A percentile compares a stretch with the other conserved stretches of the same genome.
Evolutionary conservation across 2,329 filamentous ascomycete genomes (phyloP).

Genomic region (Neonectria neomacrospora): DNA sequence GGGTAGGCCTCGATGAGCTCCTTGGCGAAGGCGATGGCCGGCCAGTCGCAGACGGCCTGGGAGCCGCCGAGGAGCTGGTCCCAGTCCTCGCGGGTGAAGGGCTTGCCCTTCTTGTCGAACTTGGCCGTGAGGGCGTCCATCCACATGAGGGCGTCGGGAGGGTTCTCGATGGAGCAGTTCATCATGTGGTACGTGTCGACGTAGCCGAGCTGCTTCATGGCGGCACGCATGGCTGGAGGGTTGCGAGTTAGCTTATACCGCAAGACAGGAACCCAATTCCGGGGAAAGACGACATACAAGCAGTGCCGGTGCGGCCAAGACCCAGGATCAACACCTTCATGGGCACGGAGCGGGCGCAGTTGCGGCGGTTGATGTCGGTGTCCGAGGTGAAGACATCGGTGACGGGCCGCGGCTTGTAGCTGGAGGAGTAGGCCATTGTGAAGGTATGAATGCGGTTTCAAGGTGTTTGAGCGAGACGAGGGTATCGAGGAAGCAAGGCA

Average conservation of each 20-base stretch:
- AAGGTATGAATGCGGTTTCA: constrained; percentile 4
- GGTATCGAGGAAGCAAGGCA: background rate
- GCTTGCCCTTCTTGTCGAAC: constrained; percentile 48
- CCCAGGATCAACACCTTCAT: constrained; percentile 79
- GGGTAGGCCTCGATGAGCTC: constrained; percentile 78
- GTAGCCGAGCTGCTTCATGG: constrained; percentile 74
- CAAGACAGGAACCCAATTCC: background rate
- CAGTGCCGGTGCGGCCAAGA: constrained; percentile 76
- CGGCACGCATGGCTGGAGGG: constrained; percentile 67
- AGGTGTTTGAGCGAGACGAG: background rate
- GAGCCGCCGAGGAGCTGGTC: constrained; percentile 74
- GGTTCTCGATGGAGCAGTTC: constrained; percentile 72
- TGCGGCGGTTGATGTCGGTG: constrained; percentile 73
- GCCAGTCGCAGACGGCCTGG: constrained; percentile 76
- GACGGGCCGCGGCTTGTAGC: constrained; percentile 53
- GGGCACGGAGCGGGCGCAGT: constrained; percentile 73
- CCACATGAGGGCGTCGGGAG: constrained; percentile 72
- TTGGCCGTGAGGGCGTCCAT: constrained; percentile 72
- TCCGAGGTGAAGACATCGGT: constrained; percentile 73
- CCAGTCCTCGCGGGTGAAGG: constrained; percentile 74
- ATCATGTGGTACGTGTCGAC: constrained; percentile 80
- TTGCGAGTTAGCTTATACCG: constrained; percentile 3
- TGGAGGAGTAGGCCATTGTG: constrained; percentile 46
- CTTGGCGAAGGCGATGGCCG: constrained; percentile 73
- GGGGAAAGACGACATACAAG: constrained; percentile 63